Conservation (phyloP, 169 alveolate genomes). For the Eimeria necatrix region DNA sequence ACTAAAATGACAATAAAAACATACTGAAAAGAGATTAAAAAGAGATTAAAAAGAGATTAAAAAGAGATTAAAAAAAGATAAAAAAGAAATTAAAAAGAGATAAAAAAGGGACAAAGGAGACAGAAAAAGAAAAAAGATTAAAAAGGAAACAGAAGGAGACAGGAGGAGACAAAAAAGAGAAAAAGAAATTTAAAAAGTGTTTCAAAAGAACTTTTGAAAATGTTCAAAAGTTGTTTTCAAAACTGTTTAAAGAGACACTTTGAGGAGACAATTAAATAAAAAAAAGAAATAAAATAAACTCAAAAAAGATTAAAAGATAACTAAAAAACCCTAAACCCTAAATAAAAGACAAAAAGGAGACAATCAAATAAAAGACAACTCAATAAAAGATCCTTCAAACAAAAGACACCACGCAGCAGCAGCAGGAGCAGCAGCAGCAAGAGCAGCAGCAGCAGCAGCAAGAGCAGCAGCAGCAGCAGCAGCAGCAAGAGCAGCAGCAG, state of each 20-base stretch:
- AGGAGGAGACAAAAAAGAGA: background rate
- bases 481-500: constrained; percentile 3
- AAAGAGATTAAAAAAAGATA: background rate
- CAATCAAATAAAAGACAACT: too few relatives aligned
- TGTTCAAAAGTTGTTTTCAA: background rate
- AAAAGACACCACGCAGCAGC: too few relatives aligned
- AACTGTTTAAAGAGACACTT: background rate
- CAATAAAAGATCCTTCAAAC: too few relatives aligned
- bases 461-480: constrained; percentile 12
- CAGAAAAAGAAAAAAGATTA: too few relatives aligned
- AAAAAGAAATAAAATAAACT: background rate
- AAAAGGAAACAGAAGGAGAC: background rate
- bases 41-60: background rate
- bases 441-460: constrained; percentile 6
- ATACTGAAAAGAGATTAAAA: background rate
- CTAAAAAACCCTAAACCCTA: too few relatives aligned
- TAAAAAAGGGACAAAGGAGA: constrained; percentile 86
- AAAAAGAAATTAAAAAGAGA: background rate
- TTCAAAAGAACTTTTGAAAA: background rate
- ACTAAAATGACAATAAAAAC: background rate
- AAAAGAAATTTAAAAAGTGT: background rate
- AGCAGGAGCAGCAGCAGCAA: background rate
- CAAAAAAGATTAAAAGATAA: background rate
- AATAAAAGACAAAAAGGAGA: too few relatives aligned
- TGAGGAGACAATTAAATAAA: background rate